Evolutionary conservation across 2,329 filamentous ascomycete genomes (phyloP).

Genomic region (Cercospora zeae-maydis): DNA sequence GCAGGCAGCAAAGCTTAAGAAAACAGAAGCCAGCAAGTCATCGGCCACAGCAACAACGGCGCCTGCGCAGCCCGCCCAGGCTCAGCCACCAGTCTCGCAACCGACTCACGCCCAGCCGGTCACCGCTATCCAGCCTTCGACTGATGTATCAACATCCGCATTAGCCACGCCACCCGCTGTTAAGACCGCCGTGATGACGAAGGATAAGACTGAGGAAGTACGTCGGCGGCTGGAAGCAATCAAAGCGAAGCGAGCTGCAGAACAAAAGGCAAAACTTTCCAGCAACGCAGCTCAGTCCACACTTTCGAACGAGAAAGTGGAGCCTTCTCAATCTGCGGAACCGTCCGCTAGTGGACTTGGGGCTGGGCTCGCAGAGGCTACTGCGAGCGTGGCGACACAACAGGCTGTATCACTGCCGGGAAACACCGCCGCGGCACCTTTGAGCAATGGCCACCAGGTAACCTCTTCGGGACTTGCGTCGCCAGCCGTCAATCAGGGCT

Average conservation of each 20-base stretch:
- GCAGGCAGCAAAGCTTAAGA: constrained; percentile 67
- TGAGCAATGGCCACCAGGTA: neutral
- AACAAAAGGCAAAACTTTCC: constrained; percentile 19
- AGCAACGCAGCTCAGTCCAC: constrained; percentile 8
- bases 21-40: constrained; percentile 35
- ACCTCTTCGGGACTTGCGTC: neutral
- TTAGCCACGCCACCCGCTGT: constrained; percentile 5
- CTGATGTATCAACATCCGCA: neutral
- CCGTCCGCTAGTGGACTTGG: constrained; percentile 13
- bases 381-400: neutral
- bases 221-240: constrained; percentile 76
- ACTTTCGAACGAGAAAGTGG: neutral
- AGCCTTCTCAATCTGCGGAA: neutral
- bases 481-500: neutral
- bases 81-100: neutral
- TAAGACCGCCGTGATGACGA: constrained; percentile 8
- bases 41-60: constrained; percentile 6
- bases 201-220: constrained; percentile 61
- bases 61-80: neutral
- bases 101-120: neutral
- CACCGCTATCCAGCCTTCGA: neutral
- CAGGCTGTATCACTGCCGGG: neutral
- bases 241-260: constrained; percentile 40
- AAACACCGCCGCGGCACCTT: neutral
- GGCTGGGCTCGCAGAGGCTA: constrained; percentile 15